Evolutionary conservation across 441 rosid species (phyloP).

Genomic region (Eruca vesicaria): DNA sequence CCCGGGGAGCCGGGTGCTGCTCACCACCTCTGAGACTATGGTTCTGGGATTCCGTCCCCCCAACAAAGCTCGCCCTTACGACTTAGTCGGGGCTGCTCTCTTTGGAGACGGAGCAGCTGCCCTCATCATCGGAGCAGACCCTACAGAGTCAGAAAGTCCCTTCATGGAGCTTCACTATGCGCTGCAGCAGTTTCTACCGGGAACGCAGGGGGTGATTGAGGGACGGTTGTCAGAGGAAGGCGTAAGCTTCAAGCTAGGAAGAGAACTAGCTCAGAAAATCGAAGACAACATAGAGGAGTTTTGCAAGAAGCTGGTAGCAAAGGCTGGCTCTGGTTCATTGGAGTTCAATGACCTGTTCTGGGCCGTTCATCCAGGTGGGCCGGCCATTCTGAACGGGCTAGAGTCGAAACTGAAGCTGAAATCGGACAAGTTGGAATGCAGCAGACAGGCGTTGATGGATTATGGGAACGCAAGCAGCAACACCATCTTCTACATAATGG

Average conservation of each 20-base stretch:
- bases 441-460: conserved; percentile 71
- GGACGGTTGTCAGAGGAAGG: conserved; percentile 81
- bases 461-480: conserved; percentile 82
- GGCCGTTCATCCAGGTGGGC: conserved; percentile 92
- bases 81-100: conserved; percentile 88
- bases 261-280: conserved; percentile 79
- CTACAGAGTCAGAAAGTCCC: conserved; percentile 55
- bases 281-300: conserved; percentile 79
- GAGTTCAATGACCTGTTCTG: conserved; percentile 75
- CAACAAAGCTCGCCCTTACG: conserved; percentile 75
- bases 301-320: conserved; percentile 61
- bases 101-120: conserved; percentile 96
- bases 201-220: conserved; percentile 68
- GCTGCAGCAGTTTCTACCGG: conserved; percentile 78
- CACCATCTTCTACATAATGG: conserved; percentile 78
- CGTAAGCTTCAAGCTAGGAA: conserved; percentile 72
- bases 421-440: conserved; percentile 54
- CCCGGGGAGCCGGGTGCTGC: conserved; percentile 75
- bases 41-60: conserved; percentile 89
- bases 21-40: conserved; percentile 85
- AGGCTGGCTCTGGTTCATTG: conserved; percentile 37
- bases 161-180: conserved; percentile 82
- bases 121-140: conserved; percentile 68
- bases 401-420: conserved; percentile 49
- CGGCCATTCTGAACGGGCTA: conserved; percentile 69